A percentile compares a stretch with the other conserved stretches of the same genome.
Evolutionary conservation across 2,329 filamentous ascomycete species (phyloP).

Genomic region (Talaromyces sp.): DNA sequence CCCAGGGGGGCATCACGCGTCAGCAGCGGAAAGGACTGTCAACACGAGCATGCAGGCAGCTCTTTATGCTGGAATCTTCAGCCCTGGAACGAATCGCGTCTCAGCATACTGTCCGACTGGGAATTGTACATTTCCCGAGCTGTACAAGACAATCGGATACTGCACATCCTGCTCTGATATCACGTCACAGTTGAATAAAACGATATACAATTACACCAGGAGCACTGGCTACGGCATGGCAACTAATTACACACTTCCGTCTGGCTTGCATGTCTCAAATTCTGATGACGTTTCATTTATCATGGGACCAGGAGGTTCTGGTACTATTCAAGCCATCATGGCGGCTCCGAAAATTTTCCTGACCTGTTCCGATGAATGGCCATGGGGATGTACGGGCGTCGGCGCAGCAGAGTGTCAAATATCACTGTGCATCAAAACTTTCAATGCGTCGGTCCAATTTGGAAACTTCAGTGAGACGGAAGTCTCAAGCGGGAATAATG

Average conservation of each 20-base stretch:
- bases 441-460: not conserved
- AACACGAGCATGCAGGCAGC: not conserved
- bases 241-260: not conserved
- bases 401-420: not conserved
- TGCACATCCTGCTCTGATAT: not conserved
- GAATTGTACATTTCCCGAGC: not conserved
- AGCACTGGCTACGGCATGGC: not conserved
- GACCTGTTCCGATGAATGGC: not conserved
- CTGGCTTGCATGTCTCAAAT: not conserved
- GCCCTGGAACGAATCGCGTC: not conserved
- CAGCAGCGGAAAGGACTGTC: not conserved
- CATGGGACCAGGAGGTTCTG: not conserved
- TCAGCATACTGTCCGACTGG: not conserved
- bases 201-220: not conserved
- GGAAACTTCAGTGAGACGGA: not conserved
- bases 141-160: not conserved
- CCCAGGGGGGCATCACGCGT: not conserved
- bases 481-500: not conserved
- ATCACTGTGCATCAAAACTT: not conserved
- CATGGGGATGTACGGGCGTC: not conserved
- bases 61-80: not conserved
- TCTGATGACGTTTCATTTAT: not conserved
- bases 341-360: not conserved
- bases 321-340: not conserved
- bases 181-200: not conserved